Conservation (phyloP, 2,329 filamentous ascomycete species). For the Claviceps monticola region DNA sequence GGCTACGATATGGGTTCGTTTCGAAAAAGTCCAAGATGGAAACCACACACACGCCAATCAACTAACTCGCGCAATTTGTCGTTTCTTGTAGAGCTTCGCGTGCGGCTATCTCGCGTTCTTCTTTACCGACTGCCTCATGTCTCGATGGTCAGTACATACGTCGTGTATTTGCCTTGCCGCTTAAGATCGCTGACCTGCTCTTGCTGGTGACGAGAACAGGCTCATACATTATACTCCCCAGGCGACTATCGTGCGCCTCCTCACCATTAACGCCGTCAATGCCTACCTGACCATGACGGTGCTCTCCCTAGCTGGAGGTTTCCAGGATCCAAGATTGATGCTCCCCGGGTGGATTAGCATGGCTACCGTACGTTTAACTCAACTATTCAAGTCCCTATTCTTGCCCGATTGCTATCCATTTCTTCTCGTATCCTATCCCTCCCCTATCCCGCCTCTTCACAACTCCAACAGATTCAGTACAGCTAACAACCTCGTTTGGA, state of each 20-base stretch:
- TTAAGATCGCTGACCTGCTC: neutral
- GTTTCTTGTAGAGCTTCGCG: conserved; percentile 46
- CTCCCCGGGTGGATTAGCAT: conserved; percentile 69
- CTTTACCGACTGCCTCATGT: conserved; percentile 77
- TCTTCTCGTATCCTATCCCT: neutral
- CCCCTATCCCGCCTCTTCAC: neutral
- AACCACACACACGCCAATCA: too few relatives aligned
- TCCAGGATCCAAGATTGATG: conserved; percentile 54
- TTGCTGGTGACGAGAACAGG: conserved; percentile 29
- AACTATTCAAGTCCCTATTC: neutral
- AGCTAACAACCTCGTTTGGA: neutral
- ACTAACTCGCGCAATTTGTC: neutral
- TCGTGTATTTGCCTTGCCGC: too few relatives aligned
- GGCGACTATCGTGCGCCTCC: conserved; percentile 66
- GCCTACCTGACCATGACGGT: conserved; percentile 62
- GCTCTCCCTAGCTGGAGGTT: conserved; percentile 55
- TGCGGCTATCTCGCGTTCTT: conserved; percentile 70
- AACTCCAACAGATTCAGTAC: neutral
- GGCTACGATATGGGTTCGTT: conserved; percentile 59
- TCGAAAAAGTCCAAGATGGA: neutral
- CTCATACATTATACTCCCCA: conserved; percentile 72
- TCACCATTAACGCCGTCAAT: conserved; percentile 61
- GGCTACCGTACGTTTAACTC: conserved; percentile 42
- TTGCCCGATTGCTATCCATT: neutral
- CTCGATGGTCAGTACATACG: conserved; percentile 46